These are phyloP conservation scores for Cnidoscolus chayamansa DNA, from an alignment of 441 rosid genomes.

Conservation along the genomic window DNA sequence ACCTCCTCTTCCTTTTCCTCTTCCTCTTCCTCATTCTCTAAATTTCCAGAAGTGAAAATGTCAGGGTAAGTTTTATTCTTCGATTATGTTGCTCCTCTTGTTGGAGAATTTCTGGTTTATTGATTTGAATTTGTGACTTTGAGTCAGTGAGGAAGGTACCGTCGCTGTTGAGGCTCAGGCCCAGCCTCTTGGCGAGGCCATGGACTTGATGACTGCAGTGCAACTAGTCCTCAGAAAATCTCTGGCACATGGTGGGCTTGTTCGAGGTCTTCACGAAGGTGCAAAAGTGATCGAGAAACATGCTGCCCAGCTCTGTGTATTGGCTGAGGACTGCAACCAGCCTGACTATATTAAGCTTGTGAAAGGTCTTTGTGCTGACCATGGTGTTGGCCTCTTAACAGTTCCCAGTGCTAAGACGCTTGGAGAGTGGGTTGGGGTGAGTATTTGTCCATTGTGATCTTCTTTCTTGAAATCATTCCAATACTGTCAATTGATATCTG, in stretches of 20 bases:
- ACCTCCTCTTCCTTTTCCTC: no score
- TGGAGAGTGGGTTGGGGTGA: conserved; percentile 98
- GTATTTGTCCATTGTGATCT: conserved; percentile 22
- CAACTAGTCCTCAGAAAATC: conserved; percentile 76
- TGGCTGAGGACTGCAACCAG: conserved; percentile 93
- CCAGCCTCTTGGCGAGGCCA: conserved; percentile 59
- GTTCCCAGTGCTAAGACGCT: conserved; percentile 90
- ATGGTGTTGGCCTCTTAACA: conserved; percentile 52
- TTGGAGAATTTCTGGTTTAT: background rate
- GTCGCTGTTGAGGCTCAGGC: conserved; percentile 30
- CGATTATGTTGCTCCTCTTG: background rate
- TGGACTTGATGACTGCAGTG: conserved; percentile 78
- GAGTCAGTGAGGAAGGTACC: conserved; percentile 60
- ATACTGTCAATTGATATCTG: background rate
- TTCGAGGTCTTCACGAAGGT: conserved; percentile 73
- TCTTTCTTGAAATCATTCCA: background rate
- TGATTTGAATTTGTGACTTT: background rate
- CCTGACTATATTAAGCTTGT: conserved; percentile 85
- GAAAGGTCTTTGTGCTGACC: conserved; percentile 82
- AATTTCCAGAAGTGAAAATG: background rate
- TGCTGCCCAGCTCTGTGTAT: conserved; percentile 64
- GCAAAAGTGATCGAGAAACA: conserved; percentile 89
- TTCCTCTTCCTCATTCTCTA: no score
- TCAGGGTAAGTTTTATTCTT: background rate
- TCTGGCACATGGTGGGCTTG: conserved; percentile 75